A percentile compares a stretch with the other conserved stretches of the same genome.
These are phyloP conservation scores for Morella rubra DNA, from an alignment of 306 rosid genomes.

Conservation along the genomic window DNA sequence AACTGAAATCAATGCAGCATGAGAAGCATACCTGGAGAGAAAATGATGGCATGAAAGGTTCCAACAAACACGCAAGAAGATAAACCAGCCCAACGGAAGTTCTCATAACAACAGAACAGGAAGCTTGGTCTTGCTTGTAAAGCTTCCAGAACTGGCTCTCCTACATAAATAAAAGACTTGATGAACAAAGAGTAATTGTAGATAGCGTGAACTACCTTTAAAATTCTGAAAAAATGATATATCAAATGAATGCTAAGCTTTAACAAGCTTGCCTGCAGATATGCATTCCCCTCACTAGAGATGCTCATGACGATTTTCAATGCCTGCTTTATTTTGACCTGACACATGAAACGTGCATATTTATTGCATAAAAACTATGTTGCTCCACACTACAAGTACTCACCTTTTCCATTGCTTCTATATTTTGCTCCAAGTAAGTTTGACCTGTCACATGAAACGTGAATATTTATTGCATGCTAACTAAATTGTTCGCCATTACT, in stretches of 20 bases:
- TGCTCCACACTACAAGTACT: too few relatives aligned
- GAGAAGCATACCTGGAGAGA: constrained; percentile 58
- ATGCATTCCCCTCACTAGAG: constrained; percentile 83
- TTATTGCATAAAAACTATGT: too few relatives aligned
- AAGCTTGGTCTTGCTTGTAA: constrained; percentile 74
- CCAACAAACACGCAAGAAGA: constrained; percentile 82
- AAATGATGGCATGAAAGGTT: constrained; percentile 94
- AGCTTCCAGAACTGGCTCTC: constrained; percentile 88
- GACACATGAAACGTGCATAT: constrained; percentile 15
- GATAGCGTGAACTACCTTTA: not conserved
- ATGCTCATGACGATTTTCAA: constrained; percentile 83
- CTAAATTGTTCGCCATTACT: constrained; percentile 13
- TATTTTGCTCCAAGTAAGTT: constrained; percentile 9
- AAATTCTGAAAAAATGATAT: not conserved
- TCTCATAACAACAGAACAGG: constrained; percentile 74
- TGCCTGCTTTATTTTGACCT: constrained; percentile 97
- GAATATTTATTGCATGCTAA: not conserved
- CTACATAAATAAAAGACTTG: constrained; percentile 28
- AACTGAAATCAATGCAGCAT: not conserved
- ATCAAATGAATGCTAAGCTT: constrained; percentile 11
- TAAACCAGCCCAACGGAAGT: constrained; percentile 85
- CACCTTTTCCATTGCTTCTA: too few relatives aligned
- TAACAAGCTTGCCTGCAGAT: constrained; percentile 69
- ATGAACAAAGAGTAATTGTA: constrained; percentile 5
- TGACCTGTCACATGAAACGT: constrained; percentile 55